Conservation (phyloP, 2,329 filamentous ascomycete species). For the Venturia pyrina region DNA sequence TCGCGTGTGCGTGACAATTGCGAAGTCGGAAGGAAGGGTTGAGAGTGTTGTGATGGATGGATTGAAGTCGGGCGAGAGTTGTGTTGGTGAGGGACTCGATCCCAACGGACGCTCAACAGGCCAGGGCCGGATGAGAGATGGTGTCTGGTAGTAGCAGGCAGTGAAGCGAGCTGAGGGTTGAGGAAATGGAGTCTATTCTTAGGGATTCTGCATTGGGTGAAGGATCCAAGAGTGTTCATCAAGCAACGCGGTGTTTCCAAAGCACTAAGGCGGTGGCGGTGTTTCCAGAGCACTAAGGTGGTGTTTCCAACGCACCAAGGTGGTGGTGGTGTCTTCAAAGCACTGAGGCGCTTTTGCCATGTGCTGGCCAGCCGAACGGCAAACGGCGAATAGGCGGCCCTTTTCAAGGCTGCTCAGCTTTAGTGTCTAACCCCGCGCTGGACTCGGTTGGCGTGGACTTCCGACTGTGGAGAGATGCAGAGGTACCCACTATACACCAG, state of each 20-base stretch:
- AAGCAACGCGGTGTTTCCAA: not conserved
- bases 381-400: too few species aligned
- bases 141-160: not conserved
- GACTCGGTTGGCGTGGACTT: not conserved
- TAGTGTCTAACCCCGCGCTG: not conserved
- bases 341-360: too few species aligned
- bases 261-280: not conserved
- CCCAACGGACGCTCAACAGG: not conserved
- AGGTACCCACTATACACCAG: too few species aligned
- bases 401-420: too few species aligned
- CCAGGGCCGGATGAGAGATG: not conserved
- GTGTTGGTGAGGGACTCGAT: not conserved
- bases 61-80: not conserved
- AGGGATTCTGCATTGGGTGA: too few species aligned
- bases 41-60: not conserved
- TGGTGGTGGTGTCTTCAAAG: too few species aligned
- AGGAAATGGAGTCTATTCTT: not conserved
- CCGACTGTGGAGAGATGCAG: not conserved
- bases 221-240: not conserved
- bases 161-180: not conserved
- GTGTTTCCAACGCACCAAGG: too few species aligned
- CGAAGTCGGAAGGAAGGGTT: not conserved
- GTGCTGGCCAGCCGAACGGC: too few species aligned
- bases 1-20: not conserved
- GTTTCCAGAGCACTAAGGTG: not conserved